Conservation (phyloP, 805 yeast species). For the Huiozyma naganishii region DNA sequence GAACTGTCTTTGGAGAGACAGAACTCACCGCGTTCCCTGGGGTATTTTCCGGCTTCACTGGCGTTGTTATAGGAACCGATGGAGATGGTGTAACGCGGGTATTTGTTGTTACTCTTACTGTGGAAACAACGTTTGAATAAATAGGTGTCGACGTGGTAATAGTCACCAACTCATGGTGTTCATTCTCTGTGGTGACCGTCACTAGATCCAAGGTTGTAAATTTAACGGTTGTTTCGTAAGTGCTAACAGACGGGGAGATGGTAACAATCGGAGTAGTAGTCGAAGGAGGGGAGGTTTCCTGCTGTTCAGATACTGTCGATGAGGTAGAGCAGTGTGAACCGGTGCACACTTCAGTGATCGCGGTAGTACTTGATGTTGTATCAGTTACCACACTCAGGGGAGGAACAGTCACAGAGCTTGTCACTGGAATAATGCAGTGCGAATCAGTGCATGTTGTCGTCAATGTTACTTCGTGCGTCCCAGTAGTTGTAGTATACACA, state of each 20-base stretch:
- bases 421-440: neutral
- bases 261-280: neutral
- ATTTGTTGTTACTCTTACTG: slow-evolving; percentile 3
- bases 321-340: too few relatives aligned
- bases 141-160: slow-evolving; percentile 6
- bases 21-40: neutral
- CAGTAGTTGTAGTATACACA: neutral
- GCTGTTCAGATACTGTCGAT: too few relatives aligned
- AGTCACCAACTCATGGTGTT: slow-evolving; percentile 5
- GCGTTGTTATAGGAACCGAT: neutral
- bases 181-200: slow-evolving; percentile 5
- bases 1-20: slow-evolving; percentile 2
- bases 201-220: slow-evolving; percentile 7
- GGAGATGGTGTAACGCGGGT: slow-evolving; percentile 4
- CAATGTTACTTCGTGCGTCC: neutral
- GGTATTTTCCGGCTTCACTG: neutral
- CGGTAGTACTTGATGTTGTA: too few relatives aligned
- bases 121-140: slow-evolving; percentile 4
- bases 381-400: too few relatives aligned
- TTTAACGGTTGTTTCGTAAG: slow-evolving; percentile 5
- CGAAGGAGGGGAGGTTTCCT: neutral
- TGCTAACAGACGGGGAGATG: neutral
- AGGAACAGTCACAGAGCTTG: too few relatives aligned
- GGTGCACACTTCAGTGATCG: too few relatives aligned
- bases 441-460: slow-evolving; percentile 3